These are phyloP conservation scores for Fonsecaea monophora DNA, from an alignment of 2,329 filamentous ascomycete genomes.

Conservation along the genomic window DNA sequence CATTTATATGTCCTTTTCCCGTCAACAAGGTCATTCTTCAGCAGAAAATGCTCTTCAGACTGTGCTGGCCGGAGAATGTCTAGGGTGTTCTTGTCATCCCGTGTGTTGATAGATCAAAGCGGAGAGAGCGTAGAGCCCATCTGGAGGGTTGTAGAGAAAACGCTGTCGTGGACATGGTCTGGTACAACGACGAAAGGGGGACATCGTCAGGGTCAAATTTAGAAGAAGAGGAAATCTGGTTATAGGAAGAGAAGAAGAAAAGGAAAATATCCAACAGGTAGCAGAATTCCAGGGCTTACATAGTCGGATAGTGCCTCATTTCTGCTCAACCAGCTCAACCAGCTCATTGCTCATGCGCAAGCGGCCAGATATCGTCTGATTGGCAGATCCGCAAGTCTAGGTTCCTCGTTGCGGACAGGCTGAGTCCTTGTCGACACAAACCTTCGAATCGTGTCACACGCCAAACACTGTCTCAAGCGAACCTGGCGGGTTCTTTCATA, in stretches of 20 bases:
- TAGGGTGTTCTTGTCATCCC: not conserved
- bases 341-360: constrained; percentile 17
- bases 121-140: not conserved
- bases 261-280: constrained; percentile 18
- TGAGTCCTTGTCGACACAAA: constrained; percentile 31
- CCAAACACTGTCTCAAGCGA: constrained; percentile 28
- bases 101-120: not conserved
- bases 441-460: constrained; percentile 33
- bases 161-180: not conserved
- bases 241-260: constrained; percentile 13
- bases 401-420: constrained; percentile 26
- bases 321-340: constrained; percentile 29
- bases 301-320: constrained; percentile 23
- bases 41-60: not conserved
- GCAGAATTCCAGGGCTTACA: constrained; percentile 32
- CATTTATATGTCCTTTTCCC: not conserved
- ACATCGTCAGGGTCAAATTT: not conserved
- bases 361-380: constrained; percentile 27
- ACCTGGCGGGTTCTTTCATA: constrained; percentile 25
- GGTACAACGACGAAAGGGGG: not conserved
- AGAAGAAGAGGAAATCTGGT: not conserved
- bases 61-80: not conserved
- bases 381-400: constrained; percentile 27
- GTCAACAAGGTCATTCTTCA: not conserved
- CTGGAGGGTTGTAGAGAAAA: not conserved